Evolutionary conservation across 257 asterid genomes (phyloP).

Genomic region (Przewalskia tangutica): DNA sequence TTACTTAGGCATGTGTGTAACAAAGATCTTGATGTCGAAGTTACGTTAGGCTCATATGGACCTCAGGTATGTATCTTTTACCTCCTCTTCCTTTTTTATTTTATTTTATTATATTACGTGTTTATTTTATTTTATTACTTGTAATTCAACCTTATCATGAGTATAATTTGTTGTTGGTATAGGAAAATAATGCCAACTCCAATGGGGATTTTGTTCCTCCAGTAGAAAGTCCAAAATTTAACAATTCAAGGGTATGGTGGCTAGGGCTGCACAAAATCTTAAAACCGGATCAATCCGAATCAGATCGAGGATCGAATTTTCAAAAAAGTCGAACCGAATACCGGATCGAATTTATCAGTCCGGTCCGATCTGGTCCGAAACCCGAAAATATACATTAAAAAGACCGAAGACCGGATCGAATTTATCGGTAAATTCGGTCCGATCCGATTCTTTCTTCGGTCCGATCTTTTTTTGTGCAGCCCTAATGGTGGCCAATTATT

Average conservation of each 20-base stretch:
- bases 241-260: background rate
- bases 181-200: background rate
- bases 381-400: no score
- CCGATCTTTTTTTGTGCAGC: no score
- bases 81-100: background rate
- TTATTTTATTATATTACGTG: background rate
- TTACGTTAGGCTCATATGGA: background rate
- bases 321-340: no score
- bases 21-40: background rate
- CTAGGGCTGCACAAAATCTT: no score
- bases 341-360: no score
- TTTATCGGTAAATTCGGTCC: no score
- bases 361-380: no score
- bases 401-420: no score
- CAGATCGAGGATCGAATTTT: no score
- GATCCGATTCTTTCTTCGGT: no score
- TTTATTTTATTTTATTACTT: background rate
- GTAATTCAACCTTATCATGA: background rate
- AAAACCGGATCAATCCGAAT: no score
- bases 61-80: background rate
- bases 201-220: background rate
- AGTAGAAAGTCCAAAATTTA: background rate
- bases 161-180: background rate
- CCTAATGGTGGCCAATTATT: background rate
- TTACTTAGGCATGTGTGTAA: background rate